Base-by-base conservation (phyloP, 768 basidiomycete species). In the Russula abietina region DNA sequence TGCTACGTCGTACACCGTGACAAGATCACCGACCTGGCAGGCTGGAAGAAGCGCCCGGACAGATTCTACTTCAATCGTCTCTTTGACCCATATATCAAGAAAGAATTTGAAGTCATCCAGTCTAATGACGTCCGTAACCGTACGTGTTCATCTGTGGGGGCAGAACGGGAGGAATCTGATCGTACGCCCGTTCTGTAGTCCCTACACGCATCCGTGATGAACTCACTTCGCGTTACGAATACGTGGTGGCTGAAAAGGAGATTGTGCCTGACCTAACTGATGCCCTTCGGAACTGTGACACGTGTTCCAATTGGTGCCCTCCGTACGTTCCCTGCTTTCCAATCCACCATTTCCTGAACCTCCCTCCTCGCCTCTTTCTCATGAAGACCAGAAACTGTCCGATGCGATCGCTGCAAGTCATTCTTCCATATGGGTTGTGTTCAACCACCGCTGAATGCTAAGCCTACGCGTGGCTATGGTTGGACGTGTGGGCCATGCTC, bases 401-500 rank as follows among this genome's bases (percentile, higher is more conserved):
- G 86, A 71, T 96, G 93, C 77, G 91, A 91, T 72, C 81, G 88
- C 52, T 98, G 96, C 81, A 92, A 93, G 77, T 84, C 84, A 59
- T 90, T 86, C 76, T 98, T 94, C 76, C 96, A 98, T 74, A 96
- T 98, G 89, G 74, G 80, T 61, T 98, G 96, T 72, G 89, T 97
- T 57, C 88, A 91, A 67, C 96, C 96, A 26, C 96, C 96, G 3
- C 77, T 98, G 9, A 78, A 81, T 19, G 88, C 89, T 2, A 98
- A 98, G 73, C 96, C 96, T 16, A 92, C 93, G 26, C 85, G 93
- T 65, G 96, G 96, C 50, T 98, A 98, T 75, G 93, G 91, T 24
- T 98, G 96, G 96, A 93, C 93, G 11, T 98, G 96, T 70, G 91
- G 91, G 0, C 92, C 93, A 1, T 98, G 95, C 73, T 89, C 93